Conservation (phyloP, 1,284 basidiomycete species). For the Ganoderma multipileum region DNA sequence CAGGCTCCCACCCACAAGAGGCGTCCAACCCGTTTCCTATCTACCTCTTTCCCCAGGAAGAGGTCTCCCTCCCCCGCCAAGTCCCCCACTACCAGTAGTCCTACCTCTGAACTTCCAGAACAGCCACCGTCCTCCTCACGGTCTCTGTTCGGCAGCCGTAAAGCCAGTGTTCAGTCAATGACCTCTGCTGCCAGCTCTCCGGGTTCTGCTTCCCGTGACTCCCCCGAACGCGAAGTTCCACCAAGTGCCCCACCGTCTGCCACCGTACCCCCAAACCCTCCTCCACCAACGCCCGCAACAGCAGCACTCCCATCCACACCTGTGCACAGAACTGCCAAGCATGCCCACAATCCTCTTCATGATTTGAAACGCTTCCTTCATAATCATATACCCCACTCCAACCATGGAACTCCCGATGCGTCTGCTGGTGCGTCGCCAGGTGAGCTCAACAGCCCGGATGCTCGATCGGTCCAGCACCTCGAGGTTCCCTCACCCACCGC, state of each 20-base stretch:
- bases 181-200: conserved; percentile 33
- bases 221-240: conserved; percentile 31
- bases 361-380: conserved; percentile 94
- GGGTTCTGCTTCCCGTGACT: conserved; percentile 31
- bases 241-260: conserved; percentile 20
- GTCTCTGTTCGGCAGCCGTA: conserved; percentile 34
- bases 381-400: conserved; percentile 77
- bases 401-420: conserved; percentile 30
- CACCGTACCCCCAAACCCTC: conserved; percentile 21
- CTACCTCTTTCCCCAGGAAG: conserved; percentile 34
- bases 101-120: conserved; percentile 21
- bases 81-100: conserved; percentile 24
- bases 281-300: conserved; percentile 21
- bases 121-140: conserved; percentile 28
- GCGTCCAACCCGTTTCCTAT: conserved; percentile 39
- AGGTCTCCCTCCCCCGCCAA: conserved; percentile 37
- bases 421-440: conserved; percentile 44
- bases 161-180: conserved; percentile 31
- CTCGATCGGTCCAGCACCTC: conserved; percentile 39
- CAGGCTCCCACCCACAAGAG: conserved; percentile 36
- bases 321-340: conserved; percentile 36
- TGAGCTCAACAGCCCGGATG: conserved; percentile 42
- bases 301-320: conserved; percentile 9
- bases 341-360: conserved; percentile 75
- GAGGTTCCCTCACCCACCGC: conserved; percentile 40